These are phyloP conservation scores for Eimeria necatrix DNA, from an alignment of 169 alveolate genomes.

Conservation along the genomic window DNA sequence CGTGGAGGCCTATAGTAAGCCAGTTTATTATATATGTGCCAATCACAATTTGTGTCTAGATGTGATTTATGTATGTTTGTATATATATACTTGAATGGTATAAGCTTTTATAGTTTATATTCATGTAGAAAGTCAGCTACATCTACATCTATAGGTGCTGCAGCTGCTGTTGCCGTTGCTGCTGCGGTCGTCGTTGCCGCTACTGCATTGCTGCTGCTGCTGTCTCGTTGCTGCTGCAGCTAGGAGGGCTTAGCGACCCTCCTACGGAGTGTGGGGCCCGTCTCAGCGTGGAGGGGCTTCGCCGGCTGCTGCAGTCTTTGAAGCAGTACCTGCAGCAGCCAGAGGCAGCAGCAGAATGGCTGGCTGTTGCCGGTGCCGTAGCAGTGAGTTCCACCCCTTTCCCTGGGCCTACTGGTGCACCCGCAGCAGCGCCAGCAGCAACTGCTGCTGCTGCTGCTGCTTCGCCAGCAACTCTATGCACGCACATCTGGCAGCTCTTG, in stretches of 20 bases:
- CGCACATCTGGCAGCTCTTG: not conserved
- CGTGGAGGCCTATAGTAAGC: not conserved
- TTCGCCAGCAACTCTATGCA: not conserved
- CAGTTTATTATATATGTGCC: not conserved
- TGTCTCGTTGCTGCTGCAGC: slow-evolving; percentile 23
- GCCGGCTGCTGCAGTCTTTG: slow-evolving; percentile 23
- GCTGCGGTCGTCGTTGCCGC: not conserved
- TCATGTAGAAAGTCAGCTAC: not conserved
- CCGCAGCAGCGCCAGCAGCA: slow-evolving; percentile 11
- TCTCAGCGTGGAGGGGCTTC: not conserved
- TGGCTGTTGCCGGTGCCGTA: not conserved
- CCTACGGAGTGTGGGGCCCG: slow-evolving; percentile 29
- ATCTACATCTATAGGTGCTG: not conserved
- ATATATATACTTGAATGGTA: not conserved
- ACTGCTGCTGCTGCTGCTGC: not conserved
- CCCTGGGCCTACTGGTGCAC: not conserved
- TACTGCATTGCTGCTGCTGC: not conserved
- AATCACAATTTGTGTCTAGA: not conserved
- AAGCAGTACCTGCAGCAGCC: not conserved
- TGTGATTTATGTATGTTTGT: not conserved
- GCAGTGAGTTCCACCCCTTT: not conserved
- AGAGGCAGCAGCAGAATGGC: not conserved
- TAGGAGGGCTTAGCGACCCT: slow-evolving; percentile 13
- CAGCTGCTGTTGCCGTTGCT: not conserved
- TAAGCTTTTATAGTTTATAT: not conserved